Evolutionary conservation across 78 protist species (phyloP), one percentile per base, ranked within the genome.

Genomic region (Chrysochromulina parva): DNA sequence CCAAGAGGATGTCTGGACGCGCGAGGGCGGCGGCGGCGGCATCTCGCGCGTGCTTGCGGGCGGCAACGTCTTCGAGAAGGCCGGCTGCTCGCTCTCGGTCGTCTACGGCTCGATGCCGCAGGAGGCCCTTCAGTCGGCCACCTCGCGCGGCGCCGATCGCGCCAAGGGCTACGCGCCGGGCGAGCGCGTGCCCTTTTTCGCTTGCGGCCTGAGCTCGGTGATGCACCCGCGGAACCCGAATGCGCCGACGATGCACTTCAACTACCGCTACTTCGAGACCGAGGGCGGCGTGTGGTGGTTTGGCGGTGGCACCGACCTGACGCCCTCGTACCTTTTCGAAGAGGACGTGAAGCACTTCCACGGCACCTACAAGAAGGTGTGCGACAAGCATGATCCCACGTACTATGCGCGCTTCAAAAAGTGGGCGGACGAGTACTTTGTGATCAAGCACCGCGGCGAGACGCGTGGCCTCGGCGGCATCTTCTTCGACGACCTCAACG

Each of bases 171-270:
- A 28, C 67, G 26, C 28, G 69, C 55, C 50, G 1, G 69, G 53
- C 78, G 92, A 90, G 81, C 55, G 80, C 10, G 92, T 90, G 28
- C 92, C 92, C 24, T 90, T 90, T 88, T 90, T 90, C 54, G 92
- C 92, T 7, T 90, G 92, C 80, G 88, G 92, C 16, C 88, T 80
- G n/a, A 19, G 66, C 66, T 62, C 59, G 71, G 94, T 92, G 57
- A 88, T 92, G 91, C 94, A 92, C 73, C 94, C 94, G 7, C 76
- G 91, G 48, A 92, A 92, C 80, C 94, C 94, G 69, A 66, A 55
- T 48, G 91, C 92, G 65, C 94, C 94, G 17, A 92, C 94, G 85
- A 89, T 88, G 93, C 94, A 92, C 94, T 92, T 92, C 91, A 92
- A 92, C 90, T 92, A 92, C 92, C 91, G 94, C 53, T 92, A 88